Conservation (phyloP, 1,284 basidiomycete species). For the Cryptococcus wingfieldii region DNA sequence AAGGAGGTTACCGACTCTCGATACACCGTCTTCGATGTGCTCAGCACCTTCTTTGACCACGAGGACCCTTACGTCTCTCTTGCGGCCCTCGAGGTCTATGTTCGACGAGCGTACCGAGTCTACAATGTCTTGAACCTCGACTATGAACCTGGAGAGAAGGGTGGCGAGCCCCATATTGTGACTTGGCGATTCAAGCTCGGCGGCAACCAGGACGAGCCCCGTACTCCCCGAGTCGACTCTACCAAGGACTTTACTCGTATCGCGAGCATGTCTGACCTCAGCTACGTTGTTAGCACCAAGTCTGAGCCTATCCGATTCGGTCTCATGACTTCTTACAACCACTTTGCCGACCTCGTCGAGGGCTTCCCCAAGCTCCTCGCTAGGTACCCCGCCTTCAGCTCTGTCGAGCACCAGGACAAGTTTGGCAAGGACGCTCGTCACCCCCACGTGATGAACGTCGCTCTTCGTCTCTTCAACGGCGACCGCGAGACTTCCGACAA, state of each 20-base stretch:
- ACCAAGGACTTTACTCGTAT: conserved; percentile 55
- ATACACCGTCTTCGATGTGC: conserved; percentile 95
- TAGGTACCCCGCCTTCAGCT: conserved; percentile 58
- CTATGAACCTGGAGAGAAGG: conserved; percentile 86
- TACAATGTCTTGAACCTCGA: conserved; percentile 90
- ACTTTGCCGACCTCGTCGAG: conserved; percentile 63
- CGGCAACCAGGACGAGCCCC: conserved; percentile 68
- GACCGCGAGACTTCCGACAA: conserved; percentile 66
- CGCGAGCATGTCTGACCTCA: conserved; percentile 88
- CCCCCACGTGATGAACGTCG: conserved; percentile 91
- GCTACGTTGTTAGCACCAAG: conserved; percentile 77
- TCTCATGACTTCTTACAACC: conserved; percentile 82
- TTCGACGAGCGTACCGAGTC: conserved; percentile 85
- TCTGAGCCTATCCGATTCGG: conserved; percentile 82
- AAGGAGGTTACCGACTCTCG: conserved; percentile 93
- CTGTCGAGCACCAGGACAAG: conserved; percentile 65
- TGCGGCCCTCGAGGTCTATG: conserved; percentile 93
- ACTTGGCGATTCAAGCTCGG: conserved; percentile 94
- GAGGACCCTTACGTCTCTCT: conserved; percentile 77
- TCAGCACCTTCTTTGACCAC: conserved; percentile 92
- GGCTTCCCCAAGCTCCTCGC: conserved; percentile 72
- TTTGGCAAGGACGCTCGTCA: conserved; percentile 68
- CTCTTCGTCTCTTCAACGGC: conserved; percentile 74
- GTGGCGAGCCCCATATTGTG: conserved; percentile 70
- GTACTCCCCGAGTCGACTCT: conserved; percentile 68